These are phyloP conservation scores for Allium cepa DNA, from an alignment of 106 monocot genomes.

Conservation along the genomic window DNA sequence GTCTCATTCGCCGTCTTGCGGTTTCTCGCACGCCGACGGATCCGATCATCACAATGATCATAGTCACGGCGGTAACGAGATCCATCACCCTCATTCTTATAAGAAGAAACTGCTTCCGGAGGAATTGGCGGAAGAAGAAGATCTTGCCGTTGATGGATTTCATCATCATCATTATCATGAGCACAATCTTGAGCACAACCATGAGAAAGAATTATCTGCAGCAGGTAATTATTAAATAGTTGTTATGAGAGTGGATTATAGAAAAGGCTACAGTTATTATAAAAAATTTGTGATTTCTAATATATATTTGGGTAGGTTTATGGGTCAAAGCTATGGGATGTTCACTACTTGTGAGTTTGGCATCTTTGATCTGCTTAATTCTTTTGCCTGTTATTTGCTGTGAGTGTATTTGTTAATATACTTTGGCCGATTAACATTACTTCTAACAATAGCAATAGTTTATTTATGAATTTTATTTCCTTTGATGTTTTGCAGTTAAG, in stretches of 20 bases:
- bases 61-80: slow-evolving; percentile 20
- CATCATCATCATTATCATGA: slow-evolving; percentile 24
- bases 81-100: slow-evolving; percentile 19
- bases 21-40: slow-evolving; percentile 23
- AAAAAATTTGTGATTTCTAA: background rate
- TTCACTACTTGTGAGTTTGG: slow-evolving; percentile 91
- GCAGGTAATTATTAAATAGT: slow-evolving; percentile 23
- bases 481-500: slow-evolving; percentile 30
- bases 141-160: slow-evolving; percentile 43
- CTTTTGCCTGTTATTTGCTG: slow-evolving; percentile 47
- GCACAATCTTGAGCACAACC: slow-evolving; percentile 9
- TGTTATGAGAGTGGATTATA: too few species aligned
- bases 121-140: slow-evolving; percentile 91
- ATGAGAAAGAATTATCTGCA: slow-evolving; percentile 13
- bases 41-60: slow-evolving; percentile 13
- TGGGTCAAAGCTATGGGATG: slow-evolving; percentile 91
- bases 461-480: background rate
- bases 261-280: too few species aligned
- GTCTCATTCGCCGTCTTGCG: slow-evolving; percentile 20
- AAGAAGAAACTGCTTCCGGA: slow-evolving; percentile 53
- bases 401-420: slow-evolving; percentile 9
- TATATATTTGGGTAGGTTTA: slow-evolving; percentile 30
- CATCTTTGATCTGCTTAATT: slow-evolving; percentile 52
- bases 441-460: background rate
- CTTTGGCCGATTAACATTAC: background rate